phyloP scores from a whole-genome alignment of 768 basidiomycete species.

The Leccinum subgranulosum region DNA sequence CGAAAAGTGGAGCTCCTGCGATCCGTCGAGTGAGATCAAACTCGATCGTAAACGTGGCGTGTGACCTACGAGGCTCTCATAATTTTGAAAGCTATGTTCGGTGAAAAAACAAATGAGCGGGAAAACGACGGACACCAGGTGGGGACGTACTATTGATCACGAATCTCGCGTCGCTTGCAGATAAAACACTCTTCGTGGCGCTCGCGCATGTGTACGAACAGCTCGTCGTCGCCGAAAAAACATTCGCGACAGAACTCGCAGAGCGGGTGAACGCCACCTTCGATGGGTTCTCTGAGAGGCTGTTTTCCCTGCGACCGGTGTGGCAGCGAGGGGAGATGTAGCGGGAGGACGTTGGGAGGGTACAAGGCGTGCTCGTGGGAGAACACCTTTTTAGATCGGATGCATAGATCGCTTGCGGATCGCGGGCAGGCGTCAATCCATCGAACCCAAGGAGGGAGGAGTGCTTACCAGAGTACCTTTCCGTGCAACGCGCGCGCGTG shows the following conservation, averaged over 20 bases:
- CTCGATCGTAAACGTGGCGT: neutral
- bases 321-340: constrained; percentile 76
- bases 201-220: constrained; percentile 92
- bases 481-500: constrained; percentile 78
- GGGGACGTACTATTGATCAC: constrained; percentile 78
- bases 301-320: constrained; percentile 37
- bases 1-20: constrained; percentile 73
- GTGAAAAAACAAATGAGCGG: neutral
- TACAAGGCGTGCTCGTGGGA: constrained; percentile 92
- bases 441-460: no score
- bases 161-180: constrained; percentile 78
- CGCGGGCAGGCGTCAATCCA: neutral
- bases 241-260: constrained; percentile 92
- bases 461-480: constrained; percentile 72
- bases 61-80: constrained; percentile 58
- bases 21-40: neutral
- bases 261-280: constrained; percentile 72
- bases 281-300: constrained; percentile 51
- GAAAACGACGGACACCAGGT: neutral
- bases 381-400: constrained; percentile 89
- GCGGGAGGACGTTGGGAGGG: constrained; percentile 53
- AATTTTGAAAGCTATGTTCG: constrained; percentile 66
- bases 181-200: constrained; percentile 95
- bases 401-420: constrained; percentile 74
- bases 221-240: constrained; percentile 89